Evolutionary conservation across 1,284 basidiomycete species (phyloP).

Genomic region (Laetiporus sulphureus): DNA sequence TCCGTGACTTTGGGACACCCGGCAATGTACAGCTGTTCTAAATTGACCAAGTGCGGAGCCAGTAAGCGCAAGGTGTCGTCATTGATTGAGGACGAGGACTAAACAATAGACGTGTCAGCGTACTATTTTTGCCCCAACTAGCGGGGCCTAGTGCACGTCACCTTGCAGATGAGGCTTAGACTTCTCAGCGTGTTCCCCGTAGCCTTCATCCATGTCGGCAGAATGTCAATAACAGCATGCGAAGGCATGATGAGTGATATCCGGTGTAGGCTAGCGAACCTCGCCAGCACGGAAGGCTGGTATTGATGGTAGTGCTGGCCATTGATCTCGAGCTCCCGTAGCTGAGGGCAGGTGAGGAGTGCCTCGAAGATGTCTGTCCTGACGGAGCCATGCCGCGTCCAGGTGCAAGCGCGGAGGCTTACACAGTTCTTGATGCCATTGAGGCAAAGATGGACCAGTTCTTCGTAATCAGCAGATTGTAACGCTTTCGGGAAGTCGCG

Average conservation of each 20-base stretch:
- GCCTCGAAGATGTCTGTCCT: constrained; percentile 47
- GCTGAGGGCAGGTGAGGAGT: constrained; percentile 32
- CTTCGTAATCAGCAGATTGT: constrained; percentile 22
- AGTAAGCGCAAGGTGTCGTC: constrained; percentile 44
- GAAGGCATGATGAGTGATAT: constrained; percentile 71
- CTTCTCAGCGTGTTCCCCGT: constrained; percentile 40
- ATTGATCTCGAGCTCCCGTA: constrained; percentile 62
- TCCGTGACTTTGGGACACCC: constrained; percentile 69
- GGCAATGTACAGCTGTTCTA: constrained; percentile 51
- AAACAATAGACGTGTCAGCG: constrained; percentile 3
- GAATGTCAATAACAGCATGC: constrained; percentile 37
- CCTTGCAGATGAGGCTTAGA: constrained; percentile 65
- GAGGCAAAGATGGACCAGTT: constrained; percentile 34
- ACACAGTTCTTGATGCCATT: constrained; percentile 51
- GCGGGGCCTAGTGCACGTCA: constrained; percentile 19
- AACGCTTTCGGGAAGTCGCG: constrained; percentile 57
- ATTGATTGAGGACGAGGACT: constrained; percentile 51
- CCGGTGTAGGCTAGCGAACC: constrained; percentile 34
- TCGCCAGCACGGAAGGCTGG: constrained; percentile 39
- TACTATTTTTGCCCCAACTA: constrained; percentile 3
- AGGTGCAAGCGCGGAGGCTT: constrained; percentile 55
- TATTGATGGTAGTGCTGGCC: constrained; percentile 52
- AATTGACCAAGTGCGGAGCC: constrained; percentile 37
- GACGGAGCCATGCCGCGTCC: constrained; percentile 71
- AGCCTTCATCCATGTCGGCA: constrained; percentile 44